Evolutionary conservation across 2,329 filamentous ascomycete genomes (phyloP).

Genomic region (Aspergillus pseudoviridinutans): DNA sequence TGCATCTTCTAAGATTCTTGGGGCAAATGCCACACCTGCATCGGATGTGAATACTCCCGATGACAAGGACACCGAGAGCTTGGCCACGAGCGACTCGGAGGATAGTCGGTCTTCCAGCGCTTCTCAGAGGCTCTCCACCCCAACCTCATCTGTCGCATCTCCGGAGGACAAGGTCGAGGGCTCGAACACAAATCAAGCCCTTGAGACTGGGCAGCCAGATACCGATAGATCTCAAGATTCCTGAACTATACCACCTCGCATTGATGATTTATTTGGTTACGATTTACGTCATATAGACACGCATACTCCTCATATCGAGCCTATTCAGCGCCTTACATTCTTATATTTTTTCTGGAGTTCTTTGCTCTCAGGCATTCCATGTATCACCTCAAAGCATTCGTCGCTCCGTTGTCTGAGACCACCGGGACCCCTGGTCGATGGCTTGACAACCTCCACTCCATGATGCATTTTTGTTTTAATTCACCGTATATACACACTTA

Average conservation of each 20-base stretch:
- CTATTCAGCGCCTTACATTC: not conserved
- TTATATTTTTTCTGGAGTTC: not conserved
- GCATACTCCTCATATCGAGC: not conserved
- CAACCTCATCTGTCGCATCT: conserved; percentile 6
- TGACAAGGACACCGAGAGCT: conserved; percentile 4
- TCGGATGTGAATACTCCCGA: not conserved
- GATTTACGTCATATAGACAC: conserved; percentile 15
- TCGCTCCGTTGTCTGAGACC: not conserved
- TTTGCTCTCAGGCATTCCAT: not conserved
- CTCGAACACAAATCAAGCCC: conserved; percentile 4
- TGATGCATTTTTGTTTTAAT: not conserved
- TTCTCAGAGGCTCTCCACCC: conserved; percentile 5
- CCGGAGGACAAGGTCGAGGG: not conserved
- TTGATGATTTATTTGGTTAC: conserved; percentile 6
- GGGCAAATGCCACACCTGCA: not conserved
- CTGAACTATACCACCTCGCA: conserved; percentile 4
- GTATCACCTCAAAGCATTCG: not conserved
- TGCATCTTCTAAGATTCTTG: not conserved
- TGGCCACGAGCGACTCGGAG: conserved; percentile 4
- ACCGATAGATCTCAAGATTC: conserved; percentile 4
- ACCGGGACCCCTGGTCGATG: not conserved
- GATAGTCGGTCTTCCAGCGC: conserved; percentile 2
- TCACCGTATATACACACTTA: not conserved
- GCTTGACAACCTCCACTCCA: not conserved
- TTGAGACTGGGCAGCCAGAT: conserved; percentile 5